Conservation (phyloP, 192 early-diverging fungal species). For the Dissophora ornata region DNA sequence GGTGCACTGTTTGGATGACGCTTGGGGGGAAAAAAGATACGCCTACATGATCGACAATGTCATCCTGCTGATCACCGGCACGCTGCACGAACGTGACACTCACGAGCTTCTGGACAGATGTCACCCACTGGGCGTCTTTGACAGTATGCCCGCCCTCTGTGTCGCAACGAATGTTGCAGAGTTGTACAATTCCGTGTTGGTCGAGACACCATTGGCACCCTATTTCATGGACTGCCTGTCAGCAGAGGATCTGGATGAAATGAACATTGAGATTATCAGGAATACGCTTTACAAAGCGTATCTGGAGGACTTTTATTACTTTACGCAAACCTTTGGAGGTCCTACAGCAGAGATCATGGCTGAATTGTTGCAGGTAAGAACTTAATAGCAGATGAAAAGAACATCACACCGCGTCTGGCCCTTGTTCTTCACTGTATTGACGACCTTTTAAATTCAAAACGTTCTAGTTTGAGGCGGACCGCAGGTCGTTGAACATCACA, state of each 20-base stretch:
- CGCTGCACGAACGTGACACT: slow-evolving; percentile 97
- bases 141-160: slow-evolving; percentile 97
- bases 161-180: slow-evolving; percentile 97
- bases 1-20: too few species aligned
- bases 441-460: too few species aligned
- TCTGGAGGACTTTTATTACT: slow-evolving; percentile 96
- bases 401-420: too few species aligned
- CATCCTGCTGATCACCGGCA: slow-evolving; percentile 97
- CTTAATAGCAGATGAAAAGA: neutral
- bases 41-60: slow-evolving; percentile 99
- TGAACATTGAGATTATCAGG: slow-evolving; percentile 99
- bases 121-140: slow-evolving; percentile 98
- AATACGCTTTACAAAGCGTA: slow-evolving; percentile 99
- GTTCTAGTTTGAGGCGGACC: slow-evolving; percentile 94
- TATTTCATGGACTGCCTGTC: slow-evolving; percentile 98
- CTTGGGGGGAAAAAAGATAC: too few species aligned
- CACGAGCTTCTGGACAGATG: slow-evolving; percentile 96
- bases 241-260: slow-evolving; percentile 97
- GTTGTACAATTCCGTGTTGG: slow-evolving; percentile 94
- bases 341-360: slow-evolving; percentile 93
- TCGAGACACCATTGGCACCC: slow-evolving; percentile 95
- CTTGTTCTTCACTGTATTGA: too few species aligned
- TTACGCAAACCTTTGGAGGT: slow-evolving; percentile 77
- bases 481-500: slow-evolving; percentile 97
- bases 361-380: slow-evolving; percentile 83